Conservation (phyloP, 495 filamentous ascomycete species). For the Aspergillus sclerotioniger region DNA sequence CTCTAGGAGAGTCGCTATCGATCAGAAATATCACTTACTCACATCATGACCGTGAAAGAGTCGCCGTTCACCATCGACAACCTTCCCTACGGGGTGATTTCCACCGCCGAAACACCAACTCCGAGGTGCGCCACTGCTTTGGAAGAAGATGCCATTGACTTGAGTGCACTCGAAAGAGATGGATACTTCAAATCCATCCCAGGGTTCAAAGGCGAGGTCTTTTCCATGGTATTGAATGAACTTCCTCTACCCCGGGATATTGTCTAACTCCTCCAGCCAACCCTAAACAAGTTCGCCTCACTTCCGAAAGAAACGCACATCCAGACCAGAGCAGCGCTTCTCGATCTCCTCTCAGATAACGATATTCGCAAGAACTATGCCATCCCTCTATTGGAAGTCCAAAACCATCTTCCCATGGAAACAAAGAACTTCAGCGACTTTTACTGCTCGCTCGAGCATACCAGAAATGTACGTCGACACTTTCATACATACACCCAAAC, state of each 20-base stretch:
- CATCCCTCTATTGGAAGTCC: conserved; percentile 50
- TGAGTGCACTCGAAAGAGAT: conserved; percentile 50
- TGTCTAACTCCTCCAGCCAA: conserved; percentile 52
- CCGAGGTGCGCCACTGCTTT: conserved; percentile 65
- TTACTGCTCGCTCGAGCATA: conserved; percentile 47
- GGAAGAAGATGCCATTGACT: conserved; percentile 65
- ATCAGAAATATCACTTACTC: neutral
- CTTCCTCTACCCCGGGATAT: conserved; percentile 7
- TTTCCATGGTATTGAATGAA: conserved; percentile 12
- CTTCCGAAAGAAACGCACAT: conserved; percentile 60
- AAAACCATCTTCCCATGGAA: conserved; percentile 68
- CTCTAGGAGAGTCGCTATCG: neutral
- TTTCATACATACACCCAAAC: neutral
- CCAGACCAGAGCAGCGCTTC: conserved; percentile 47
- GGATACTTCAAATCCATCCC: conserved; percentile 41
- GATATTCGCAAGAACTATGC: conserved; percentile 44
- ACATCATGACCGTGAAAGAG: neutral
- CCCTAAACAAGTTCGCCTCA: conserved; percentile 70
- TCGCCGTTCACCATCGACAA: conserved; percentile 72
- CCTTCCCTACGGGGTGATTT: conserved; percentile 80
- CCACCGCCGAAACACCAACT: conserved; percentile 44
- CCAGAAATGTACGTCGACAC: conserved; percentile 18
- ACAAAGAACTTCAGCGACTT: conserved; percentile 87
- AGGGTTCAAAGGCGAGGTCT: conserved; percentile 11
- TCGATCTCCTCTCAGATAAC: conserved; percentile 55